Conservation (phyloP, 2,329 filamentous ascomycete species). For the Fusarium succisae region DNA sequence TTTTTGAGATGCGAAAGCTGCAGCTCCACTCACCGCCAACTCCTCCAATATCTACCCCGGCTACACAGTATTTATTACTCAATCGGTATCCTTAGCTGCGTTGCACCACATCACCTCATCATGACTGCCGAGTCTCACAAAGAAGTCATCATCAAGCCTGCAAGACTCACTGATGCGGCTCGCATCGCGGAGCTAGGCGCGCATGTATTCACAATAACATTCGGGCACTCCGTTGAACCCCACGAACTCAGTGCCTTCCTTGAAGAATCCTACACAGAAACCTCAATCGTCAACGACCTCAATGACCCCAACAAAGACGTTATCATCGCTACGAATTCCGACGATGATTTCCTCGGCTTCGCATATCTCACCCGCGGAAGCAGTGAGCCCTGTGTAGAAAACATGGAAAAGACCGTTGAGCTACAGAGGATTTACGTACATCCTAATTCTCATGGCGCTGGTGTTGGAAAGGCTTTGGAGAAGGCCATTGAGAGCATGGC, state of each 20-base stretch:
- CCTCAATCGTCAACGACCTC: slow-evolving; percentile 43
- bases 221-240: slow-evolving; percentile 53
- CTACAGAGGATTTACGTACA: slow-evolving; percentile 56
- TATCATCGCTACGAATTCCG: slow-evolving; percentile 33
- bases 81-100: neutral
- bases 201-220: slow-evolving; percentile 50
- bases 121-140: neutral
- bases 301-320: slow-evolving; percentile 40
- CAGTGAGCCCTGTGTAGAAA: slow-evolving; percentile 50
- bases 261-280: slow-evolving; percentile 48
- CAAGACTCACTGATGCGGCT: neutral
- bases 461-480: slow-evolving; percentile 50
- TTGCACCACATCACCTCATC: neutral
- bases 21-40: neutral
- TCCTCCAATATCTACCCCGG: neutral
- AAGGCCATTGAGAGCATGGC: slow-evolving; percentile 46
- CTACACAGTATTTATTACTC: neutral
- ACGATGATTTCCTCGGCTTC: slow-evolving; percentile 50
- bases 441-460: slow-evolving; percentile 47
- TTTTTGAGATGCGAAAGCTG: too few species aligned
- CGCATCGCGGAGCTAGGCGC: slow-evolving; percentile 48
- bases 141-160: slow-evolving; percentile 2
- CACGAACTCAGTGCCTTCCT: slow-evolving; percentile 52
- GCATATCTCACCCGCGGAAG: slow-evolving; percentile 50
- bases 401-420: slow-evolving; percentile 47